Evolutionary conservation across 345 rosid species (phyloP).

Genomic region (Abelmoschus esculentus): DNA sequence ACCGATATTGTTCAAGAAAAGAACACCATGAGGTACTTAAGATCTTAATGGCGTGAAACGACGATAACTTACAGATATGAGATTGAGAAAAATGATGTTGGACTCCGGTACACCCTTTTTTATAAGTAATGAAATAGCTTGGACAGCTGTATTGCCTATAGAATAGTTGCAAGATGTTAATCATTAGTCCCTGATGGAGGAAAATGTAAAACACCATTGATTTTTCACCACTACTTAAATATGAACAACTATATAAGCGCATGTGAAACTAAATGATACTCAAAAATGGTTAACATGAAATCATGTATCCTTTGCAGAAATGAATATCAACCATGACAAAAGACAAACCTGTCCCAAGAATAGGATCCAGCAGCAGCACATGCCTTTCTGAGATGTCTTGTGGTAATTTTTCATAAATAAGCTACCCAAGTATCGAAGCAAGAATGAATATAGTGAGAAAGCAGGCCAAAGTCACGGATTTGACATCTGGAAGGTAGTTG

Average conservation of each 20-base stretch:
- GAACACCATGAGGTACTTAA: neutral
- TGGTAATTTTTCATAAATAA: constrained; percentile 89
- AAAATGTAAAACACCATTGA: neutral
- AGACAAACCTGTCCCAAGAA: constrained; percentile 81
- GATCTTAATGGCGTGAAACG: neutral
- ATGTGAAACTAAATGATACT: neutral
- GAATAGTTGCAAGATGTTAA: neutral
- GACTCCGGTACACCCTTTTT: constrained; percentile 47
- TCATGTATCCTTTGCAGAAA: neutral
- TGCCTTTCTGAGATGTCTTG: constrained; percentile 91
- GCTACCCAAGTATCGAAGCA: constrained; percentile 34
- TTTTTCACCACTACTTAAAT: neutral
- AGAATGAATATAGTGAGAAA: constrained; percentile 10
- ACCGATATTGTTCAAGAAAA: constrained; percentile 1
- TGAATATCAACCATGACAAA: neutral
- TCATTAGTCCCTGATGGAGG: constrained; percentile 8
- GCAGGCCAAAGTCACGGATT: neutral
- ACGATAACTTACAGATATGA: constrained; percentile 66
- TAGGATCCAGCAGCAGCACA: constrained; percentile 88
- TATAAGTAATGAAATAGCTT: constrained; percentile 76
- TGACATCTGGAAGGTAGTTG: constrained; percentile 3
- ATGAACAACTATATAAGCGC: neutral
- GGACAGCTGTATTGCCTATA: constrained; percentile 89
- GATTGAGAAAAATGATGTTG: constrained; percentile 68
- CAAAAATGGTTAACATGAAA: neutral